These are phyloP conservation scores for Heterobasidion annosum DNA, from an alignment of 1,284 basidiomycete species.

Conservation along the genomic window DNA sequence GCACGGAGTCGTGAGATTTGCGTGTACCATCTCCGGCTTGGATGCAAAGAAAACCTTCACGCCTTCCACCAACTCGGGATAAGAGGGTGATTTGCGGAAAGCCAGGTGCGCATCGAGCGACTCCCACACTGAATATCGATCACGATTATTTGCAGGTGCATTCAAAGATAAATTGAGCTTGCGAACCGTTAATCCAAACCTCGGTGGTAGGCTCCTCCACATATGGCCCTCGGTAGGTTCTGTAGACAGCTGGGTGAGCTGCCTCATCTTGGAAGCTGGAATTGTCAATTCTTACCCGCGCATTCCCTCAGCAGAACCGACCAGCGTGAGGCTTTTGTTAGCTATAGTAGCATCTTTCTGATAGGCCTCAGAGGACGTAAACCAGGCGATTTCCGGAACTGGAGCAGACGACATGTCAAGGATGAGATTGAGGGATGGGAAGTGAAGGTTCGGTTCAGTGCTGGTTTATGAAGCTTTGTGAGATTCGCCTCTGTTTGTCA, in stretches of 20 bases:
- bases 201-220: not conserved
- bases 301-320: not conserved
- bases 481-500: no score
- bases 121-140: not conserved
- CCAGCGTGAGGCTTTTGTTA: not conserved
- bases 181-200: not conserved
- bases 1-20: not conserved
- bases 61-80: not conserved
- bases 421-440: not conserved
- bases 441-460: not conserved
- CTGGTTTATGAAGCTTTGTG: no score
- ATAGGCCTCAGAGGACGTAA: not conserved
- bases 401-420: not conserved
- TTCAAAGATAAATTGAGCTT: not conserved
- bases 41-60: not conserved
- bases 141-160: no score
- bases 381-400: not conserved
- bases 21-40: not conserved
- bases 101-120: not conserved
- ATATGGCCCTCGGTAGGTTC: not conserved
- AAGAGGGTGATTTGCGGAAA: not conserved
- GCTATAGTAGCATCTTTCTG: not conserved
- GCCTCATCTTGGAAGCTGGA: no score
- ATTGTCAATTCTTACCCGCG: not conserved
- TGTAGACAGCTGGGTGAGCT: not conserved